Conservation (phyloP, 2,329 filamentous ascomycete species). For the Colletotrichum kahawae region DNA sequence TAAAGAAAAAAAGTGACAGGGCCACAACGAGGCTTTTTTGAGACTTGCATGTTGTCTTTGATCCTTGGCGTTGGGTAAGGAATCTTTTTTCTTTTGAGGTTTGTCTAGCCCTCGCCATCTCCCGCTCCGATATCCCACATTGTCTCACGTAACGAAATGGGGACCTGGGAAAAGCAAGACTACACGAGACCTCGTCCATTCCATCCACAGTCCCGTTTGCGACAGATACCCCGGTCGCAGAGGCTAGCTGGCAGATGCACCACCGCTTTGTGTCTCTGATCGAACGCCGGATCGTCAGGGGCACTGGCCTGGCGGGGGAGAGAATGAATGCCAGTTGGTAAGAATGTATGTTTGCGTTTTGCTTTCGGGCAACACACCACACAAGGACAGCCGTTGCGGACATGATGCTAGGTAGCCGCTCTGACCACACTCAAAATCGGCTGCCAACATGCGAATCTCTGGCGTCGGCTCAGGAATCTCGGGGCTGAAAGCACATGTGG, state of each 20-base stretch:
- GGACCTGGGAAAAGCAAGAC: neutral
- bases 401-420: neutral
- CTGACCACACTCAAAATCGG: slow-evolving; percentile 15
- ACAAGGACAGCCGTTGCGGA: neutral
- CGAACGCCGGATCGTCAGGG: slow-evolving; percentile 14
- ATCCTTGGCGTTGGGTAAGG: neutral
- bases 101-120: neutral
- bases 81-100: neutral
- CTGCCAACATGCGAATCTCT: neutral
- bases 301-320: neutral
- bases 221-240: slow-evolving; percentile 7
- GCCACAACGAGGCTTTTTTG: neutral
- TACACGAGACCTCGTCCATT: neutral
- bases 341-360: neutral
- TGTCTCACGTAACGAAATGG: neutral
- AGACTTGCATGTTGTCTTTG: neutral
- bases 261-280: slow-evolving; percentile 1
- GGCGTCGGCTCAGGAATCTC: neutral
- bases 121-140: neutral
- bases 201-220: neutral
- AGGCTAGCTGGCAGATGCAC: slow-evolving; percentile 1
- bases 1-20: neutral
- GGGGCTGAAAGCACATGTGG: neutral
- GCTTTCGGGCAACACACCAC: neutral
- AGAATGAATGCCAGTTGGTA: neutral